phyloP scores from a whole-genome alignment of 352 stramenopile genomes.

The Ophiocytium majus region DNA sequence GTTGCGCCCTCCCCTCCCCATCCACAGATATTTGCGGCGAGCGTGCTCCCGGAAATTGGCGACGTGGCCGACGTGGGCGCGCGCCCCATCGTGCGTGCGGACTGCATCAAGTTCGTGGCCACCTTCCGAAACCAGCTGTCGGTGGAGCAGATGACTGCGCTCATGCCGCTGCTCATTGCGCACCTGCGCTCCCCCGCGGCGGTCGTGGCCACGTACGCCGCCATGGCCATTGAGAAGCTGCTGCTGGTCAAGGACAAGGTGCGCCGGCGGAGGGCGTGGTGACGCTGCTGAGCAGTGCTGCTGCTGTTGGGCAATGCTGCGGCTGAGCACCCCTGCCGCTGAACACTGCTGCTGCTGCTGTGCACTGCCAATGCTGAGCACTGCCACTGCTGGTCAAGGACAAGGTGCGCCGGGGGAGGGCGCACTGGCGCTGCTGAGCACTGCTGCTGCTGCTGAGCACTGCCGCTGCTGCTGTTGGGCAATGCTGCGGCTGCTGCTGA shows the following conservation, averaged over 20 bases:
- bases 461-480: no score
- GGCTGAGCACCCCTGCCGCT: neutral
- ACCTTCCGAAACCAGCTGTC: slow-evolving; percentile 94
- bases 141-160: slow-evolving; percentile 78
- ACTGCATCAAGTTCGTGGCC: slow-evolving; percentile 96
- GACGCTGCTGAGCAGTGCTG: slow-evolving; percentile 1
- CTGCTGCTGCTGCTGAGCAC: no score
- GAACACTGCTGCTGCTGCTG: no score
- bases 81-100: slow-evolving; percentile 89
- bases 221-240: slow-evolving; percentile 89
- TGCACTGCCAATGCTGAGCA: no score
- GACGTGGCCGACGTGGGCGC: slow-evolving; percentile 69
- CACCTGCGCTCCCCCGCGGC: slow-evolving; percentile 64
- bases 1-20: neutral
- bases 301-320: no score
- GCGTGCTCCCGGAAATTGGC: slow-evolving; percentile 60
- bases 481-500: no score
- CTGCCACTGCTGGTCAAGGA: no score
- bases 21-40: no score
- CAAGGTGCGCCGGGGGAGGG: no score
- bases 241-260: slow-evolving; percentile 84
- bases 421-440: no score
- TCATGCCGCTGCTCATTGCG: slow-evolving; percentile 74
- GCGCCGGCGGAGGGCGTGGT: slow-evolving; percentile 21
- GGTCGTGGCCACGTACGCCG: slow-evolving; percentile 97